phyloP scores from a whole-genome alignment of 2,329 filamentous ascomycete genomes.

The Colletotrichum graminicola region DNA sequence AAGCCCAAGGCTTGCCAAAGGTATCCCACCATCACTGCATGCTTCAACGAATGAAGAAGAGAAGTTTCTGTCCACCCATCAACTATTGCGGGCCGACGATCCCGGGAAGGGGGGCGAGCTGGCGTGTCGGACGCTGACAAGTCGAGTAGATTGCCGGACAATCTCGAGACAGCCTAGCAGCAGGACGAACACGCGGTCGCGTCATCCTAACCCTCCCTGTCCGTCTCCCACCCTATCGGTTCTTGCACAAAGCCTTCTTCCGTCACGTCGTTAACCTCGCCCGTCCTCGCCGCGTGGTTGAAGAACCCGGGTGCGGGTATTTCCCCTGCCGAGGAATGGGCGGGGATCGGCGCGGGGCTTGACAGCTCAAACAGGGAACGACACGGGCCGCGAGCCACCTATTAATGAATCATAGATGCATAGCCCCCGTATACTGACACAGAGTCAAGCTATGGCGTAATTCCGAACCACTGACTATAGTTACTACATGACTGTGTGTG shows the following conservation, averaged over 20 bases:
- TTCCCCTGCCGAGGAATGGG: background rate
- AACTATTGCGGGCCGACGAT: background rate
- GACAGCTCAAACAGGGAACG: background rate
- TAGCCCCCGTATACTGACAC: too few species aligned
- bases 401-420: too few species aligned
- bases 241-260: background rate
- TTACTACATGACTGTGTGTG: too few species aligned
- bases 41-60: background rate
- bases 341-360: background rate
- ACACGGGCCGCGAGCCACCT: too few species aligned
- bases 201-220: too few species aligned
- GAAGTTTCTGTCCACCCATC: background rate
- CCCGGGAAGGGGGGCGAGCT: background rate
- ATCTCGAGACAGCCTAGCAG: background rate
- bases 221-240: background rate
- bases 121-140: background rate
- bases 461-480: too few species aligned
- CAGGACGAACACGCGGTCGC: too few species aligned
- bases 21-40: background rate
- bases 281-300: background rate
- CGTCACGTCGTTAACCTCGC: too few species aligned
- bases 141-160: background rate
- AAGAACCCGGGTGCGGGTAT: background rate
- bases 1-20: background rate
- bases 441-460: too few species aligned